phyloP scores from a whole-genome alignment of 805 yeast species.

The Schizosaccharomyces pombe region DNA sequence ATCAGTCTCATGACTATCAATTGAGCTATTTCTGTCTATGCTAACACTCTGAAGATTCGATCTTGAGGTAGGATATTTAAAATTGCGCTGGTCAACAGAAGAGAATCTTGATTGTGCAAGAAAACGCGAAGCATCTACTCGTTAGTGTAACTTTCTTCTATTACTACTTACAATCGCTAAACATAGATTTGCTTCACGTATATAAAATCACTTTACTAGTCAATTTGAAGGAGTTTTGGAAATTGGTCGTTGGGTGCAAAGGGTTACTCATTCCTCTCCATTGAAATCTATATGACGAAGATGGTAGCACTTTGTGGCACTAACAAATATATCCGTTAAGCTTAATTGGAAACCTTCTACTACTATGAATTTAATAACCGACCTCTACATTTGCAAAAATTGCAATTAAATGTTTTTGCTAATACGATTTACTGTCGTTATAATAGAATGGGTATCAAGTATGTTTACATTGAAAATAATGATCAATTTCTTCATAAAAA shows the following conservation, averaged over 20 bases:
- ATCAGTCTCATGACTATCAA: neutral
- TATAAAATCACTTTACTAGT: neutral
- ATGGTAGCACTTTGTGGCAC: too few species aligned
- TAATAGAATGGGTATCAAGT: too few species aligned
- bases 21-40: neutral
- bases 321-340: too few species aligned
- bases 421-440: too few species aligned
- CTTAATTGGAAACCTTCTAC: too few species aligned
- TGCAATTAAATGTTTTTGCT: too few species aligned
- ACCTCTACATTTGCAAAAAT: too few species aligned
- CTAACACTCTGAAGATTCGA: neutral
- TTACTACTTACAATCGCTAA: neutral
- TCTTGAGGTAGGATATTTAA: neutral
- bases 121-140: constrained; percentile 1
- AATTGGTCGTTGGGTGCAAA: neutral
- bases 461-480: too few species aligned
- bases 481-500: too few species aligned
- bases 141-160: neutral
- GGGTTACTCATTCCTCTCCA: too few species aligned
- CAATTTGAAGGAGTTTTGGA: neutral
- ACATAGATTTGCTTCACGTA: neutral
- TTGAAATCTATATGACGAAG: too few species aligned
- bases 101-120: constrained; percentile 1
- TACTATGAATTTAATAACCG: too few species aligned
- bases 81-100: neutral